These are phyloP conservation scores for Cucurbita moschata DNA, from an alignment of 306 rosid genomes.

Conservation along the genomic window DNA sequence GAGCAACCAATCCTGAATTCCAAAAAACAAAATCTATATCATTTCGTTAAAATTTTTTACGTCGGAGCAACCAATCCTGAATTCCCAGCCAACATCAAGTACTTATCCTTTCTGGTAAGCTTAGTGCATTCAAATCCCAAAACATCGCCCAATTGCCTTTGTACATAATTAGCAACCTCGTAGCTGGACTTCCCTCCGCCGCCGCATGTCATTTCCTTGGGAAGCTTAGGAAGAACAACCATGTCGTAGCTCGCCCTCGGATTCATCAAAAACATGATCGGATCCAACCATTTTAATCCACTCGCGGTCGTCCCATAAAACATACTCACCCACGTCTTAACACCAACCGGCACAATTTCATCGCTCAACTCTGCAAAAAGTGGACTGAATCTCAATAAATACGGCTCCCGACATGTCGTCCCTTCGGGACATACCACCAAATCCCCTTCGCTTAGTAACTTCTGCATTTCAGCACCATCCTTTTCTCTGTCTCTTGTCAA, in stretches of 20 bases:
- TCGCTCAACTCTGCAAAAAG: slow-evolving; percentile 78
- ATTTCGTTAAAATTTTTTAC: background rate
- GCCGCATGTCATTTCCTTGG: slow-evolving; percentile 40
- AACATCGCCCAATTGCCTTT: slow-evolving; percentile 43
- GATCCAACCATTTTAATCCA: slow-evolving; percentile 76
- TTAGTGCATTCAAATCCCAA: slow-evolving; percentile 81
- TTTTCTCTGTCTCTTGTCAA: slow-evolving; percentile 50
- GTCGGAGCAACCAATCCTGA: slow-evolving; percentile 41
- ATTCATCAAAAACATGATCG: slow-evolving; percentile 75
- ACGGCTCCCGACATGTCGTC: slow-evolving; percentile 93
- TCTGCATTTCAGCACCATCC: slow-evolving; percentile 63
- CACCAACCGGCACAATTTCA: slow-evolving; percentile 79
- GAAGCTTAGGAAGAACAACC: slow-evolving; percentile 51
- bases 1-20: slow-evolving; percentile 56
- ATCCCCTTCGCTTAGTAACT: slow-evolving; percentile 45
- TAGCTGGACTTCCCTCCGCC: slow-evolving; percentile 57
- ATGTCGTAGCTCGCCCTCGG: slow-evolving; percentile 53
- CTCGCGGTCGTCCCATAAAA: slow-evolving; percentile 95
- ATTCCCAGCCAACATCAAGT: slow-evolving; percentile 88
- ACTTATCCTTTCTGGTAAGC: slow-evolving; percentile 76
- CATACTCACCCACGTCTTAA: slow-evolving; percentile 51
- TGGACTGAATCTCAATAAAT: slow-evolving; percentile 70
- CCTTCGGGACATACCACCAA: slow-evolving; percentile 97
- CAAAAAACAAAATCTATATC: too few relatives aligned
- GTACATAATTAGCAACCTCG: slow-evolving; percentile 76